Evolutionary conservation across 345 rosid species (phyloP).

Genomic region (Rhodamnia argentea): DNA sequence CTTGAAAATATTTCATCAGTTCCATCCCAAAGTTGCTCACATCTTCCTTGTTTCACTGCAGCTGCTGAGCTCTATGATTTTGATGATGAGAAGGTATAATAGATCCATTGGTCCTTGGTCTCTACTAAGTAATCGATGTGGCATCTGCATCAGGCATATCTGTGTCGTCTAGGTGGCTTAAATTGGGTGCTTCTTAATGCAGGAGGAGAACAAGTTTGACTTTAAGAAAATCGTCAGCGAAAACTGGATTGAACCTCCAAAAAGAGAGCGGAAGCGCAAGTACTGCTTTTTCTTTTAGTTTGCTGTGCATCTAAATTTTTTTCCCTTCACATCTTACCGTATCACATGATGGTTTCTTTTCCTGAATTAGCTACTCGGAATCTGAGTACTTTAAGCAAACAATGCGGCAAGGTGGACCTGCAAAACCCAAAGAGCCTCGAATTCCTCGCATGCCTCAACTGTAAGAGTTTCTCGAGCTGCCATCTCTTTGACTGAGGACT

Average conservation of each 20-base stretch:
- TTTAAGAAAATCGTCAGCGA: slow-evolving; percentile 93
- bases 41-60: slow-evolving; percentile 17
- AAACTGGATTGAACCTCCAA: slow-evolving; percentile 97
- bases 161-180: not conserved
- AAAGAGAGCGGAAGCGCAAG: slow-evolving; percentile 99
- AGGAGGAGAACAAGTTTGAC: slow-evolving; percentile 92
- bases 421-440: slow-evolving; percentile 93
- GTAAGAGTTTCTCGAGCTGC: slow-evolving; percentile 28
- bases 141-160: slow-evolving; percentile 3
- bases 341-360: not conserved
- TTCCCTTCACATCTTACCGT: not conserved
- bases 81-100: slow-evolving; percentile 71
- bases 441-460: slow-evolving; percentile 99
- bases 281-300: slow-evolving; percentile 16
- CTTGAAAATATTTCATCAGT: not conserved
- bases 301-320: not conserved
- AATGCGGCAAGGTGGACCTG: slow-evolving; percentile 88
- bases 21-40: not conserved
- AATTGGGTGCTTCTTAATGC: slow-evolving; percentile 3
- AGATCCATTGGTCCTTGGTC: not conserved
- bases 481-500: not conserved
- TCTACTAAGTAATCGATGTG: not conserved
- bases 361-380: slow-evolving; percentile 69
- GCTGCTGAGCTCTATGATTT: slow-evolving; percentile 93
- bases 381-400: slow-evolving; percentile 96